Percentiles rank a stretch among this genome's conserved stretches.
phyloP scores from a whole-genome alignment of 306 rosid species.

The Parietaria judaica region DNA sequence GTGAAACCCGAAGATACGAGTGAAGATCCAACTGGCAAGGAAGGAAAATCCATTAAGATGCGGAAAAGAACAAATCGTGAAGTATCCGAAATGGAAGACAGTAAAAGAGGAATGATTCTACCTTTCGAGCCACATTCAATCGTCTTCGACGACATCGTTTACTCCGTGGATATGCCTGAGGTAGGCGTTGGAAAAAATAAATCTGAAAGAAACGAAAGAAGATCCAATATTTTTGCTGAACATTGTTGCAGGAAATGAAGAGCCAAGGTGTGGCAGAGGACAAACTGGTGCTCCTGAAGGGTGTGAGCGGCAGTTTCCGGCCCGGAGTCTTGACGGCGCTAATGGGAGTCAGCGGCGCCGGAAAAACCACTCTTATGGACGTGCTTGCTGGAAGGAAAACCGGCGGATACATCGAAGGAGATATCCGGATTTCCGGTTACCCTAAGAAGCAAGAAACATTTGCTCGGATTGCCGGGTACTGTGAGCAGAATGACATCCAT shows the following conservation, averaged over 20 bases:
- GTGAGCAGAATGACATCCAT: constrained; percentile 46
- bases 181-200: constrained; percentile 4
- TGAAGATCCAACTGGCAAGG: background rate
- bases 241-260: constrained; percentile 39
- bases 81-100: background rate
- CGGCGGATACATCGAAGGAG: constrained; percentile 41
- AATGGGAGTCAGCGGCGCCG: constrained; percentile 46
- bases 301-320: constrained; percentile 34
- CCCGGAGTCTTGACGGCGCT: constrained; percentile 44
- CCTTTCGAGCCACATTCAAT: constrained; percentile 31
- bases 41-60: constrained; percentile 3
- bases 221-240: background rate
- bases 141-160: constrained; percentile 16
- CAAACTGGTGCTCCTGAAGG: constrained; percentile 25
- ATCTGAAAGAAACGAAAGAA: background rate
- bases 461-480: constrained; percentile 40
- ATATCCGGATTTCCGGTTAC: constrained; percentile 35
- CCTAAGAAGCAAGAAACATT: constrained; percentile 39
- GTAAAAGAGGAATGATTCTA: constrained; percentile 24
- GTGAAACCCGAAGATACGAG: constrained; percentile 10
- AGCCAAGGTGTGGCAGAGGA: constrained; percentile 31
- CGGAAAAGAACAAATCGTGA: background rate
- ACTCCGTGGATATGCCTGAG: constrained; percentile 26
- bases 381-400: constrained; percentile 43
- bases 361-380: constrained; percentile 45